Evolutionary conservation across 352 stramenopile genomes (phyloP).

Genomic region (Phytopythium oedochilum): DNA sequence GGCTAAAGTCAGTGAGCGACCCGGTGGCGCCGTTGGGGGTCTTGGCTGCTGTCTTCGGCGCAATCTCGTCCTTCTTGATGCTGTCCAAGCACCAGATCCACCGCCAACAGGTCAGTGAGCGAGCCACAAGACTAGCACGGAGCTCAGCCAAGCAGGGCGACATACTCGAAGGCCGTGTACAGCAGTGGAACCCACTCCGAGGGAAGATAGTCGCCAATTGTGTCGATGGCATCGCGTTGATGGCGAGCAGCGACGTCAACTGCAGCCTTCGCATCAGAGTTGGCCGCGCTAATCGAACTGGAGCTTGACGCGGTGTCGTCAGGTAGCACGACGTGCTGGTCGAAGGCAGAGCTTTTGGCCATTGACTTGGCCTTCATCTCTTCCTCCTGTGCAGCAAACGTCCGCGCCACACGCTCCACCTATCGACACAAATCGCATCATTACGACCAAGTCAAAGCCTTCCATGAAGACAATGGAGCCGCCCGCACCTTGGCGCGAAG

Average conservation of each 20-base stretch:
- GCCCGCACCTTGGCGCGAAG: conserved; percentile 36
- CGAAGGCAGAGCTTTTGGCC: conserved; percentile 18
- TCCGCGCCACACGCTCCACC: conserved; percentile 30
- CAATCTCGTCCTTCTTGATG: conserved; percentile 13
- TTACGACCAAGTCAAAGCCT: no score
- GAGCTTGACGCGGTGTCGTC: background rate
- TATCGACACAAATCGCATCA: background rate
- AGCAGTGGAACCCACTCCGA: conserved; percentile 37
- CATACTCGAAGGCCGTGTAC: conserved; percentile 53
- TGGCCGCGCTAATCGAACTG: background rate
- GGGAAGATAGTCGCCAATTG: conserved; percentile 55
- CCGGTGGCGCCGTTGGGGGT: conserved; percentile 6
- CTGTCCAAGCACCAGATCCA: no score
- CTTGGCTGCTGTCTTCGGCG: conserved; percentile 12
- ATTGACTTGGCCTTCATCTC: conserved; percentile 10
- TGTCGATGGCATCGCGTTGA: conserved; percentile 44
- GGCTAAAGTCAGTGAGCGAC: conserved; percentile 29
- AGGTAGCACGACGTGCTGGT: conserved; percentile 30
- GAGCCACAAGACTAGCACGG: background rate
- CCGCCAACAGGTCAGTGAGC: no score
- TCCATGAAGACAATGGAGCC: no score
- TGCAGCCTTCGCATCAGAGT: background rate
- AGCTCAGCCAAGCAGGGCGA: background rate
- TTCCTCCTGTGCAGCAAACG: conserved; percentile 30
- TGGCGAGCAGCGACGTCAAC: conserved; percentile 15